A percentile compares a stretch with the other conserved stretches of the same genome.
Conservation (phyloP, 164 flowering plant species). For the Akebia trifoliata region DNA sequence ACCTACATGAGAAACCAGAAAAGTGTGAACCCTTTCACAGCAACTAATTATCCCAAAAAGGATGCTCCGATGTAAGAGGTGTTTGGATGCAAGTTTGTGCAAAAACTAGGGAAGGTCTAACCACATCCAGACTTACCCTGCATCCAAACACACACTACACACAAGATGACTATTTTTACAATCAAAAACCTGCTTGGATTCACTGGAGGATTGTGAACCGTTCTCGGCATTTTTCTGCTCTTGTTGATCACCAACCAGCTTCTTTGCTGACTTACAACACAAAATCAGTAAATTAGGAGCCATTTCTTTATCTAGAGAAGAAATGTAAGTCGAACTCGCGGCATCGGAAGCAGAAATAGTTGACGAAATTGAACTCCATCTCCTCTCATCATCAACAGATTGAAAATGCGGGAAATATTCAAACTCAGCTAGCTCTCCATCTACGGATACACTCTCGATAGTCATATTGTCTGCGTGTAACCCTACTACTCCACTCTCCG, state of each 20-base stretch:
- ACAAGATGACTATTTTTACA: too few species aligned
- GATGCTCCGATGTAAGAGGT: neutral
- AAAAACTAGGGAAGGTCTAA: neutral
- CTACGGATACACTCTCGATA: slow-evolving; percentile 65
- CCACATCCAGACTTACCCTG: neutral
- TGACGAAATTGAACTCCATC: slow-evolving; percentile 64
- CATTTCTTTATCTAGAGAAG: slow-evolving; percentile 66
- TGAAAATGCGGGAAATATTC: slow-evolving; percentile 63
- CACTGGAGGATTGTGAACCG: slow-evolving; percentile 34
- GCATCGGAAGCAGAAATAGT: slow-evolving; percentile 81
- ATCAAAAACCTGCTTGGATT: slow-evolving; percentile 57
- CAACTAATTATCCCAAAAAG: slow-evolving; percentile 4
- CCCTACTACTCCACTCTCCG: slow-evolving; percentile 83
- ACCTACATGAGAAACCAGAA: slow-evolving; percentile 48
- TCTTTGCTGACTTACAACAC: slow-evolving; percentile 38
- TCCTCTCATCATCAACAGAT: slow-evolving; percentile 45
- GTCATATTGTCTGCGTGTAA: slow-evolving; percentile 84
- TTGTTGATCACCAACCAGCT: slow-evolving; percentile 26
- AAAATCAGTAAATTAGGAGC: slow-evolving; percentile 66
- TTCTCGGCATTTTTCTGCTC: slow-evolving; percentile 27
- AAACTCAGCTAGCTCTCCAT: slow-evolving; percentile 73
- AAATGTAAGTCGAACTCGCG: slow-evolving; percentile 57
- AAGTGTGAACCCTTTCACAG: slow-evolving; percentile 18
- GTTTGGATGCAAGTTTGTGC: neutral
- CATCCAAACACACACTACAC: neutral